Evolutionary conservation across 371 early-diverging fungal species (phyloP), one percentile per base, ranked within the genome.

Genomic region (Mucor velutinosus): DNA sequence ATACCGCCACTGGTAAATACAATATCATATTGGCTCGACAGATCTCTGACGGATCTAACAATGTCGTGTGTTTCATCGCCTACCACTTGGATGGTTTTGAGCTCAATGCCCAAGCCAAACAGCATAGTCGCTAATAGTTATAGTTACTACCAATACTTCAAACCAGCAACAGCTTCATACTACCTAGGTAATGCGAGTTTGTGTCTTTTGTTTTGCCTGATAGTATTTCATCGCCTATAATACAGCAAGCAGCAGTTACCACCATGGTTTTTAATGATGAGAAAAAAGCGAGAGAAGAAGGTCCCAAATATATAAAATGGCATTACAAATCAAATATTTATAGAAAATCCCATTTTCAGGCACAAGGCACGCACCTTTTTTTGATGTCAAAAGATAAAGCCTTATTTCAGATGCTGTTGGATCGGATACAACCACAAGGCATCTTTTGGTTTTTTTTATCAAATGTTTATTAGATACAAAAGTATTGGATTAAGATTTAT

Each of bases 1-100:
- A 91, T 89, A 10, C 92, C 92, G 37, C 92, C 92, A 60, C 84
- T 85, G 6, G 92, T 92, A 51, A 90, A 85, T 17, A 91, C 92
- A 17, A 86, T 57, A 56, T 84, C 81, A 70, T 84, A 83, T 11
- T 56, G 53, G 7, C 33, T 60, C 1, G 89, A 81, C 4, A 92
- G 70, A 8, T 74, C 70, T 35, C 59, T 67, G 0, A 89, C 76
- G 3, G 87, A 67, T 25, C 75, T 74, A 2, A 62, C 72, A 55
- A 91, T 91, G 6, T 70, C 81, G 0, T 71, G 61, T 41, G 62
- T 49, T 25, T 78, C 71, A 74, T 92, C 91, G 0, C 77, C 81
- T 30, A 92, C 81, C 0, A 87, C 80, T 37, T 87, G 86, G 55
- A 91, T 78, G 17, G 79, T 76, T 23, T 79, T 76, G 29, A 90